Base-by-base conservation (phyloP, 306 rosid species). In the Vicia sativa region DNA sequence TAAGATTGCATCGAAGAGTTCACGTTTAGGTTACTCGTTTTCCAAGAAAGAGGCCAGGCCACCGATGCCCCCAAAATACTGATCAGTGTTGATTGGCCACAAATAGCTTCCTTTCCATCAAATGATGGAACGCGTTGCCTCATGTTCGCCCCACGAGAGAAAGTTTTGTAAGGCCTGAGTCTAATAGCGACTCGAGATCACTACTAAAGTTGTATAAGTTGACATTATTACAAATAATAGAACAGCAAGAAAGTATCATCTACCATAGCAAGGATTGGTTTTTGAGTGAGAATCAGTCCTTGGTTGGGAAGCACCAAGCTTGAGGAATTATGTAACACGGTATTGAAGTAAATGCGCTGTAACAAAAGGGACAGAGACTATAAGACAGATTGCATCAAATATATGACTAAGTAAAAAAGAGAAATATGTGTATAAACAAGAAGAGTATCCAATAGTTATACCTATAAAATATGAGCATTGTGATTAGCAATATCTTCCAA, bases 181-280 rank as follows among this genome's bases (percentile, higher is more conserved):
- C 59, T 48, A 38, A 53, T 38, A 79, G 70, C 50, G 48, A 53
- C 34, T 63, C 10, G 25, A 64, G 62, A 74, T 38, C 57, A 57
- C 14, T 5, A 5, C 31, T 6, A 42, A 14, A 49, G 64, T 41
- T 62, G 52, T 49, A 65, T 58, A 31, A 14, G 62, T 63, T 75
- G 7, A 68, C 37, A 71, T 48, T 34, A 68, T 68, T 56, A 49
- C 26, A 65, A 53, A 11, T 50, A 61, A 61, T 38, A 42, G 6
- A 14, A 56, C 52, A 67, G 46, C 28, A 77, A 49, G 68, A 71
- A 75, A 21, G 23, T 21, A 21, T 21, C 53, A 64, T 68, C 53
- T 45, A n/a, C 57, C 41, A 15, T 59, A 52, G 3, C 41, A 63
- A 48, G 12, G 60, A 44, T 50, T 28, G 42, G n/a, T 6, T 42